Percentiles rank a stretch among this genome's conserved stretches.
Evolutionary conservation across 805 yeast genomes (phyloP).

Genomic region (Ogataea haglerorum): DNA sequence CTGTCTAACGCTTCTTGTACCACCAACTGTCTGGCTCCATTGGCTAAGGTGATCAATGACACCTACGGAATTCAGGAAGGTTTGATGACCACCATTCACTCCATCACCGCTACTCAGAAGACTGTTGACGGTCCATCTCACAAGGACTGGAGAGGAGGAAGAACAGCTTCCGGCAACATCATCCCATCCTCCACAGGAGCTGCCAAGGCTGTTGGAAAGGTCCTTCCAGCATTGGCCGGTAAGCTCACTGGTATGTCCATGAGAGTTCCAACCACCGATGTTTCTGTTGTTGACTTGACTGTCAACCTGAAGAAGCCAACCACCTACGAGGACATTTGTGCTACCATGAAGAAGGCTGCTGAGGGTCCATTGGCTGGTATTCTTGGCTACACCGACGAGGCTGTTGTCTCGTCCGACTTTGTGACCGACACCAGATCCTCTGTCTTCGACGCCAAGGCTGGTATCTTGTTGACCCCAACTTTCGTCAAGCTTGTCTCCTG

Average conservation of each 20-base stretch:
- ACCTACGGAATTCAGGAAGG: conserved; percentile 85
- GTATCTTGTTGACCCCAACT: conserved; percentile 80
- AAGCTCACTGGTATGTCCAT: conserved; percentile 92
- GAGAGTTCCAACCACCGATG: conserved; percentile 93
- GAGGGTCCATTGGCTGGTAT: conserved; percentile 78
- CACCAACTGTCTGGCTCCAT: conserved; percentile 93
- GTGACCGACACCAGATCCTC: conserved; percentile 80
- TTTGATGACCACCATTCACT: conserved; percentile 94
- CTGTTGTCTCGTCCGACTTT: conserved; percentile 89
- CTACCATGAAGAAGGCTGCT: conserved; percentile 70
- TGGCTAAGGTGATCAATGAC: conserved; percentile 87
- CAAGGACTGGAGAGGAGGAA: conserved; percentile 99
- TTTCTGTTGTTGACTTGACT: conserved; percentile 90
- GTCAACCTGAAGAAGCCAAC: conserved; percentile 74
- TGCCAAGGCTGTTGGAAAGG: conserved; percentile 96
- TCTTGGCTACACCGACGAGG: conserved; percentile 88
- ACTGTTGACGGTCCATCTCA: conserved; percentile 96
- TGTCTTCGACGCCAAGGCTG: conserved; percentile 88
- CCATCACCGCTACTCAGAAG: conserved; percentile 95
- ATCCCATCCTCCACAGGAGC: conserved; percentile 97
- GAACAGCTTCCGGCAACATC: conserved; percentile 94
- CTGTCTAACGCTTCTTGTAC: conserved; percentile 94
- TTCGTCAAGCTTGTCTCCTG: conserved; percentile 90
- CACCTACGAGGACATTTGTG: conserved; percentile 79
- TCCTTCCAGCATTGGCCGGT: conserved; percentile 85